Percentiles rank a stretch among this genome's conserved stretches.
These are phyloP conservation scores for Elaeis guineensis DNA, from an alignment of 176 grass and related monocot genomes.

Conservation along the genomic window DNA sequence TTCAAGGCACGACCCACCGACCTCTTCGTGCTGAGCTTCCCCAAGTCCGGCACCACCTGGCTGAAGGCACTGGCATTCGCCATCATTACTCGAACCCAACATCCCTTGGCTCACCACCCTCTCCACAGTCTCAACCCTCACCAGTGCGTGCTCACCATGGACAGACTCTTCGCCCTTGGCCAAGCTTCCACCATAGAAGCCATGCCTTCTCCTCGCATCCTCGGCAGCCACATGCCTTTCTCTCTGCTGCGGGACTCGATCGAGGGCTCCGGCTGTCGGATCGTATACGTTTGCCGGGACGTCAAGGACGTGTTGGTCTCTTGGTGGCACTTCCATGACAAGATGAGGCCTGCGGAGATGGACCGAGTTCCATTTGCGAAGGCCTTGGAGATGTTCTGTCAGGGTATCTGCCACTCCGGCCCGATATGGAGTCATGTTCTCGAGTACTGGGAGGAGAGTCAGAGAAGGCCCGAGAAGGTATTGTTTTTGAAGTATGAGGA, in stretches of 20 bases:
- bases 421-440: no score
- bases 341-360: no score
- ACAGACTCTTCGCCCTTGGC: background rate
- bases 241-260: background rate
- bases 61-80: slow-evolving; percentile 2
- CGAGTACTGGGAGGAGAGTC: no score
- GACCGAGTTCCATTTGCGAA: no score
- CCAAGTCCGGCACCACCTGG: background rate
- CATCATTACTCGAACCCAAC: background rate
- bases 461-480: no score
- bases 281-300: slow-evolving; percentile 2
- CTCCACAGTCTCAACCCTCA: slow-evolving; percentile 6
- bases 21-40: background rate
- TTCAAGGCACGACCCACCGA: slow-evolving; percentile 4
- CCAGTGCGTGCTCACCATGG: background rate
- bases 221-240: slow-evolving; percentile 7
- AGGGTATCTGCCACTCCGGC: no score
- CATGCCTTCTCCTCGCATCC: background rate
- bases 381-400: no score
- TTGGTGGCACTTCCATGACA: no score
- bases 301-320: background rate
- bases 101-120: slow-evolving; percentile 4
- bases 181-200: background rate
- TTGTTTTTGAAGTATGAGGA: no score
- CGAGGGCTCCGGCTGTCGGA: background rate